Evolutionary conservation across 2,329 filamentous ascomycete species (phyloP).

Genomic region (Didymella pomorum): DNA sequence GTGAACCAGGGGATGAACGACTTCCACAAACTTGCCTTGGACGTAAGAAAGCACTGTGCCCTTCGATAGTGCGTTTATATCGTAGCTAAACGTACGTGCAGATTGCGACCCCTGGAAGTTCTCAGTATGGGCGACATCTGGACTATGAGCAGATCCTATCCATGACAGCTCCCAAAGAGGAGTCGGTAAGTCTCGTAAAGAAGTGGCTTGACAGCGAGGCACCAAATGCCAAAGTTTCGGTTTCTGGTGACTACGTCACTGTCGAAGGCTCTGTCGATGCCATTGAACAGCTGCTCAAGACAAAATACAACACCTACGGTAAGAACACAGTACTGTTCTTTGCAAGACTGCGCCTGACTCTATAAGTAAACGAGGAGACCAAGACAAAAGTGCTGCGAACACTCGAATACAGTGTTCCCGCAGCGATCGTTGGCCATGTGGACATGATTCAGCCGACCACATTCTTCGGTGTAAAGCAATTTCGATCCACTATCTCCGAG

Average conservation of each 20-base stretch:
- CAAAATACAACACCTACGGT: slow-evolving; percentile 55
- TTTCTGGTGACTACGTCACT: slow-evolving; percentile 63
- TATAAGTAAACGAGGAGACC: slow-evolving; percentile 12
- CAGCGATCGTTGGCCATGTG: slow-evolving; percentile 47
- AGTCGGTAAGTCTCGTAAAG: slow-evolving; percentile 59
- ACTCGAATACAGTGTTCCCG: slow-evolving; percentile 36
- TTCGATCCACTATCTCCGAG: slow-evolving; percentile 31
- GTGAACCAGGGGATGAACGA: slow-evolving; percentile 30
- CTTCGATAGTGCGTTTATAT: not conserved
- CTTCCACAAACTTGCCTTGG: slow-evolving; percentile 33
- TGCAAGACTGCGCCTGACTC: not conserved
- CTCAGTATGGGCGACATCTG: slow-evolving; percentile 62
- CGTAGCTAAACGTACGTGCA: slow-evolving; percentile 1
- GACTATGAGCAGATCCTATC: slow-evolving; percentile 57
- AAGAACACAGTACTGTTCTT: not conserved
- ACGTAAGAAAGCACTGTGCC: slow-evolving; percentile 14
- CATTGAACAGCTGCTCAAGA: slow-evolving; percentile 59
- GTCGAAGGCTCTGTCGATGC: slow-evolving; percentile 58
- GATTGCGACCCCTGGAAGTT: slow-evolving; percentile 60
- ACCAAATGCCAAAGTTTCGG: slow-evolving; percentile 53
- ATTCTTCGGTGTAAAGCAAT: slow-evolving; percentile 43
- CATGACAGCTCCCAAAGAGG: slow-evolving; percentile 59
- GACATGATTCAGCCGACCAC: slow-evolving; percentile 61
- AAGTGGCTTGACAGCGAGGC: slow-evolving; percentile 62
- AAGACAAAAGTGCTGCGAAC: slow-evolving; percentile 21